These are phyloP conservation scores for Daedalea quercina DNA, from an alignment of 768 basidiomycete species.

Conservation along the genomic window DNA sequence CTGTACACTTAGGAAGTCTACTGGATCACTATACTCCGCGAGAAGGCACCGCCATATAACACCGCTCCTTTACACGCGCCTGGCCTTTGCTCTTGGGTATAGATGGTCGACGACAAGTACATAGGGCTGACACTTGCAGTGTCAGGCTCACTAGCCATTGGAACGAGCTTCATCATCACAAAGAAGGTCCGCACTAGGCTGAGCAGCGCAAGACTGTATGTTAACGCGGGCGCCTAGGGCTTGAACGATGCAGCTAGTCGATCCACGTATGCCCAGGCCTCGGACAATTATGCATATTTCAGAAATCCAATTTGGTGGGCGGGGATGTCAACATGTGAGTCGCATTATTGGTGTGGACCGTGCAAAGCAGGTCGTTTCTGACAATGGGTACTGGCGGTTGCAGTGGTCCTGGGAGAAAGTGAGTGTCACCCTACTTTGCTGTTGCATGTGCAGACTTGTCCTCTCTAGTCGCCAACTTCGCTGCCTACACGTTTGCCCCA, in stretches of 20 bases:
- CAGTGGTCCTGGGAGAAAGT: constrained; percentile 95
- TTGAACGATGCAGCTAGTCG: constrained; percentile 76
- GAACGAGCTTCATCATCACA: constrained; percentile 96
- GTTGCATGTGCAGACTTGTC: background rate
- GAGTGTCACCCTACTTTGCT: constrained; percentile 13
- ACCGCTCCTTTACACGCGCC: too few species aligned
- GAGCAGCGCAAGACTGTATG: background rate
- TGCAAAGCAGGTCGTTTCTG: background rate
- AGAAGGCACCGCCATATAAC: too few species aligned
- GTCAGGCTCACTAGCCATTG: constrained; percentile 79
- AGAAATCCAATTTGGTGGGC: constrained; percentile 96
- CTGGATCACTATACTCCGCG: too few species aligned
- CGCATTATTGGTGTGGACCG: background rate
- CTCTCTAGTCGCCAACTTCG: constrained; percentile 73
- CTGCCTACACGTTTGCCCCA: constrained; percentile 96
- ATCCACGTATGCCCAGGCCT: constrained; percentile 48
- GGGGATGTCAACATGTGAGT: constrained; percentile 87
- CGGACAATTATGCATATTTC: constrained; percentile 82
- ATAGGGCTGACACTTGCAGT: constrained; percentile 89
- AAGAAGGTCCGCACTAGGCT: constrained; percentile 68
- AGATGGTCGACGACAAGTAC: constrained; percentile 89
- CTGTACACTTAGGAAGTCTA: too few species aligned
- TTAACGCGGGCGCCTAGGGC: constrained; percentile 47
- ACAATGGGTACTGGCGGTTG: background rate
- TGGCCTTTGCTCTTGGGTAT: too few species aligned